Evolutionary conservation across 148 eudicot genomes (phyloP).

Genomic region (Euryodendron excelsum): DNA sequence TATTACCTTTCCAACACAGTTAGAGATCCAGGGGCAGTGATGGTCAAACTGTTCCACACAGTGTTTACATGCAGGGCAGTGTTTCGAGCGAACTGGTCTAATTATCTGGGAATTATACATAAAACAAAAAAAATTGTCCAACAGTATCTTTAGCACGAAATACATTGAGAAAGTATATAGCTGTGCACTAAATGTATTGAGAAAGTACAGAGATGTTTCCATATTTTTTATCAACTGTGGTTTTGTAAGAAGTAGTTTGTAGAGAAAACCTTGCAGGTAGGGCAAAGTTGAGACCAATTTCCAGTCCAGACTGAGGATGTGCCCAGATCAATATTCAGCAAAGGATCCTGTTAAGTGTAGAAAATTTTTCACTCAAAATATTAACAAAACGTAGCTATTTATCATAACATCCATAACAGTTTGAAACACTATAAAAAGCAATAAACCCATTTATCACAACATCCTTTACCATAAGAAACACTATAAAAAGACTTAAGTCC

Average conservation of each 20-base stretch:
- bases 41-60: constrained; percentile 64
- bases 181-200: background rate
- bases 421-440: background rate
- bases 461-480: background rate
- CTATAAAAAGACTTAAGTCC: background rate
- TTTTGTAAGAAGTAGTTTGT: background rate
- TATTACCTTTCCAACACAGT: constrained; percentile 99
- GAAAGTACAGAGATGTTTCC: background rate
- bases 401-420: background rate
- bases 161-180: background rate
- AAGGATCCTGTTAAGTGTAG: constrained; percentile 60
- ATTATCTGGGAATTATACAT: constrained; percentile 51
- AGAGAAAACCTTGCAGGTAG: constrained; percentile 61
- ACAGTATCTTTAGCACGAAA: background rate
- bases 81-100: constrained; percentile 76
- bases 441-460: background rate
- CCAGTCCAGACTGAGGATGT: constrained; percentile 52
- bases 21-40: constrained; percentile 99
- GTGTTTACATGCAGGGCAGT: constrained; percentile 86
- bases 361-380: constrained; percentile 4
- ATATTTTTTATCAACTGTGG: background rate
- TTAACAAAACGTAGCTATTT: constrained; percentile 1
- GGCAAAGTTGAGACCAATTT: constrained; percentile 78
- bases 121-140: constrained; percentile 3
- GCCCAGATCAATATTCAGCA: constrained; percentile 59